Evolutionary conservation across 1,139 yeast genomes (phyloP), one percentile per base, ranked within the genome.

Genomic region (Debaryomyces sp.): DNA sequence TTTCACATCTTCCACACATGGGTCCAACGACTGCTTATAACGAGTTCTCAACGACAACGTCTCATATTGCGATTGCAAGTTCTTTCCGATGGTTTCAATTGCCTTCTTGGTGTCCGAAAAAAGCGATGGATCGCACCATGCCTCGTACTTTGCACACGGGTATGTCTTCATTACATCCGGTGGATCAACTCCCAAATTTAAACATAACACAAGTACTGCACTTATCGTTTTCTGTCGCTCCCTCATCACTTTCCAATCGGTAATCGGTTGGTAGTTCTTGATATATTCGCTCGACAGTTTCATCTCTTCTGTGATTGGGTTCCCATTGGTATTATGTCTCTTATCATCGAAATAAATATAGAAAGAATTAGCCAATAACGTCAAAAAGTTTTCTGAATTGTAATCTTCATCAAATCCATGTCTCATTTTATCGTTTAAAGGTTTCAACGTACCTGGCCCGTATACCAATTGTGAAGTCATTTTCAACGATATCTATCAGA

Each of bases 131-230:
- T 94, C 97, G 27, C 94, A 84, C 92, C 97, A 92, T 1, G 97
- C 89, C 69, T 95, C 99, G 40, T 86, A 71, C 59, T 88, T 85
- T 1, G 99, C 97, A 62, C 96, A 89, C 0, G 97, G 98, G 54
- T 89, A 92, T 0, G 98, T 91, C 66, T 91, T 90, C 68, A 89
- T 84, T 33, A 92, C 84, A 67, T 95, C 99, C 1, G 99, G 99
- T 3, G 99, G 99, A 57, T 94, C 98, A 2, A 94, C 97, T 5
- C 99, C 98, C 44, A 94, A 72, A 62, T 95, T 94, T 38, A 94
- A 74, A 64, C 99, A 94, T 44, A 94, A 71, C 46, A 94, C 92
- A 26, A 94, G 73, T 12, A 96, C 97, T 0, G 98, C 99, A 51
- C 89, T 85, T n/a, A 92, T 91, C 1, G 99, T 95, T 63, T 92